Base-by-base conservation (phyloP, 192 early-diverging fungal species). In the Coemansia sp. region DNA sequence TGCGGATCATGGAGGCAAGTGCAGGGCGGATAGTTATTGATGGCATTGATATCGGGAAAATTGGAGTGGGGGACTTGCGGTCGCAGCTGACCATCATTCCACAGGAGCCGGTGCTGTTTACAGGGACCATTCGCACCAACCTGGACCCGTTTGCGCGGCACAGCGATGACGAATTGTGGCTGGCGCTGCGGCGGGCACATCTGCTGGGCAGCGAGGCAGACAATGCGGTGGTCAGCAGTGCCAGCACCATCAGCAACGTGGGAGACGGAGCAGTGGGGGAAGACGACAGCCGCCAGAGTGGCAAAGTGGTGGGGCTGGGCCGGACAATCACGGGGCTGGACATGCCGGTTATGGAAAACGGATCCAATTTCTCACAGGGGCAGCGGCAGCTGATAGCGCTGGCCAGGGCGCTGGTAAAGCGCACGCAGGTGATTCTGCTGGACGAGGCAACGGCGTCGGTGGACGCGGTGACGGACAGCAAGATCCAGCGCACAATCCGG, bases 331-430 rank as follows among this genome's bases (percentile, higher is more conserved):
- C 26, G 18, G 63, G 63, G 16, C 53, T 79, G 15, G 71, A 73
- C 7, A 62, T 66, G 64, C 60, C 50, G 13, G 57, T 77, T n/a
- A 40, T 42, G 16, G 83, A 85, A 53, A 82, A 80, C 44, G 90
- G 90, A 23, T 80, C 82, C 26, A 91, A 91, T 77, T 84, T 92
- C 55, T 88, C 86, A 19, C 82, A 83, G 58, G 92, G 92, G 9
- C 91, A 94, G 70, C 78, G 90, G 28, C 92, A 94, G 79, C 59
- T 94, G 44, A 78, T 94, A 43, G 87, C 89, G 54, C 73, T 94
- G 10, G 90, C 91, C 0, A 82, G 93, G 48, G 91, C 91, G 11
- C 61, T 94, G 60, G 68, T 92, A 39, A 86, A 84, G 63, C 77
- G 83, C 36, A 80, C 83, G 30, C 84, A 77, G 38, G 82, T 91